A percentile compares a stretch with the other conserved stretches of the same genome.
phyloP scores from a whole-genome alignment of 768 basidiomycete species.

The Leccinellum rugosiceps region DNA sequence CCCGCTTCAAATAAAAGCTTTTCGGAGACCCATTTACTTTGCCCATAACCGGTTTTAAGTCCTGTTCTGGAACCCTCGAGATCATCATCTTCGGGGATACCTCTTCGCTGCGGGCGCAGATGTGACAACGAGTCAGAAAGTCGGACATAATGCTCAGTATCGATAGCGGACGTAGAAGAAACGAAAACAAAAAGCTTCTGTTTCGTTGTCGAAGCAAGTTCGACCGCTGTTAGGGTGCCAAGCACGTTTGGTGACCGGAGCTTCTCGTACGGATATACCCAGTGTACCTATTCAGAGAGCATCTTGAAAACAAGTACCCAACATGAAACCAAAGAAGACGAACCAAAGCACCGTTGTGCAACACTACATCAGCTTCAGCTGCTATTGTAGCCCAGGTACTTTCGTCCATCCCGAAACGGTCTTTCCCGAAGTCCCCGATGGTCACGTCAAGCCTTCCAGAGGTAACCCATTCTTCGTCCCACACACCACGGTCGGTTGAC shows the following conservation, averaged over 20 bases:
- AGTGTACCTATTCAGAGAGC: conserved; percentile 71
- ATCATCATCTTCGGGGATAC: conserved; percentile 84
- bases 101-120: conserved; percentile 43
- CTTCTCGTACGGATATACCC: conserved; percentile 98
- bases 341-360: conserved; percentile 98
- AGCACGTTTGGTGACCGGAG: conserved; percentile 91
- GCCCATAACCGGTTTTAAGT: conserved; percentile 91
- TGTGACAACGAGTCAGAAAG: conserved; percentile 69
- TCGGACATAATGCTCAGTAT: conserved; percentile 86
- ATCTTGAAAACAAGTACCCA: background rate
- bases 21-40: conserved; percentile 98
- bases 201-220: conserved; percentile 70
- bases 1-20: conserved; percentile 92
- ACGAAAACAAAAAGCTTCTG: conserved; percentile 86
- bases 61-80: conserved; percentile 76
- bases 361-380: conserved; percentile 70
- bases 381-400: conserved; percentile 65
- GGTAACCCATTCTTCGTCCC: conserved; percentile 81
- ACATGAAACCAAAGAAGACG: conserved; percentile 27
- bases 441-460: conserved; percentile 72
- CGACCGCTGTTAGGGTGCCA: conserved; percentile 79
- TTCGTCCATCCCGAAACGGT: conserved; percentile 67
- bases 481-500: conserved; percentile 76
- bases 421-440: conserved; percentile 76
- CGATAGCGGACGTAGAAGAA: conserved; percentile 93